Evolutionary conservation across 2,329 filamentous ascomycete genomes (phyloP).

Genomic region (Aureobasidium sp.): DNA sequence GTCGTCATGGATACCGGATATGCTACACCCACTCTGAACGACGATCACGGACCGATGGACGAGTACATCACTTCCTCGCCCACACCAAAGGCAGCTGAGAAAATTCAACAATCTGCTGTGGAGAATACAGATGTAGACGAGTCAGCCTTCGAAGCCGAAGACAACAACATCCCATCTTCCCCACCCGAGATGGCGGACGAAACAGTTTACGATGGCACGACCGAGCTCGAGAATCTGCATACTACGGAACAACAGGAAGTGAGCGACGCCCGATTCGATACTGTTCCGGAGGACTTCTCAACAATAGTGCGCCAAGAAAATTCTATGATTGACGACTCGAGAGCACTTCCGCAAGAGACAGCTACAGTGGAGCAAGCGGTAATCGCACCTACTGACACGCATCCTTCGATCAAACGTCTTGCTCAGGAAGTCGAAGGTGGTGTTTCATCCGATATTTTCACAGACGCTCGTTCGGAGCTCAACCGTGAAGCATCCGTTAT

Average conservation of each 20-base stretch:
- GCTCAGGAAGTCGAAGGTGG: background rate
- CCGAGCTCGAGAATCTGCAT: background rate
- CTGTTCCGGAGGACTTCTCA: background rate
- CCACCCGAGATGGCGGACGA: constrained; percentile 12
- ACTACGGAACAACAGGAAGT: background rate
- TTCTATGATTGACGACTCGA: background rate
- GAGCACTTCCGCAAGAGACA: background rate
- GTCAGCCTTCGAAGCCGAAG: constrained; percentile 2
- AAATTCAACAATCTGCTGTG: constrained; percentile 13
- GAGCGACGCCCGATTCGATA: background rate
- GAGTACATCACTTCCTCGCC: constrained; percentile 43
- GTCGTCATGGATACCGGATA: constrained; percentile 23
- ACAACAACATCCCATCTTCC: constrained; percentile 14
- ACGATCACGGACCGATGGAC: constrained; percentile 31
- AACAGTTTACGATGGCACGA: background rate
- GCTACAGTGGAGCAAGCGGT: background rate
- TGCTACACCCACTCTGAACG: constrained; percentile 34
- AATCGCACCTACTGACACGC: background rate
- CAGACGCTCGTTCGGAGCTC: background rate
- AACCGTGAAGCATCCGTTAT: background rate
- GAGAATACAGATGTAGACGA: constrained; percentile 5
- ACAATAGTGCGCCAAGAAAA: background rate
- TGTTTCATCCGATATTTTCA: background rate
- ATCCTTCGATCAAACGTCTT: background rate
- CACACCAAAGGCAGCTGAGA: constrained; percentile 33